phyloP scores from a whole-genome alignment of 305 asterid genomes.

The Rubia tinctorum region DNA sequence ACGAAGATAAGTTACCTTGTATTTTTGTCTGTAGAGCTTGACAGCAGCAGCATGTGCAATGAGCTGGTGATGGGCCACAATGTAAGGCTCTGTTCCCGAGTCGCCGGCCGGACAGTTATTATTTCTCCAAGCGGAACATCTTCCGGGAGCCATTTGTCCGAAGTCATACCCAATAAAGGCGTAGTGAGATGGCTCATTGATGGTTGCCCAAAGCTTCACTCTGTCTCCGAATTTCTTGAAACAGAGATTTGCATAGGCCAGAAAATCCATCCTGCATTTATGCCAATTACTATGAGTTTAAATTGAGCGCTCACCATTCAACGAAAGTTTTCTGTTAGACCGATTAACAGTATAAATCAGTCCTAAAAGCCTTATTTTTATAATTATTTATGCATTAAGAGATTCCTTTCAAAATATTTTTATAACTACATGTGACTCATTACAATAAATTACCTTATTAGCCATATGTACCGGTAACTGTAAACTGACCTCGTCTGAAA shows the following conservation, averaged over 20 bases:
- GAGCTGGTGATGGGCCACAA: constrained; percentile 38
- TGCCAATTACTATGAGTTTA: too few species aligned
- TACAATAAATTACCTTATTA: too few species aligned
- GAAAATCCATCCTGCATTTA: constrained; percentile 42
- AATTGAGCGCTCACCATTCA: too few species aligned
- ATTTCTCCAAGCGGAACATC: constrained; percentile 36
- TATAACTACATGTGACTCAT: too few species aligned
- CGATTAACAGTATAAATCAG: too few species aligned
- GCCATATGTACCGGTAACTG: too few species aligned
- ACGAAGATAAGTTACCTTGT: not conserved
- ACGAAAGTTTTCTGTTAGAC: too few species aligned
- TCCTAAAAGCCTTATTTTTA: too few species aligned
- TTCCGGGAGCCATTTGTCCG: constrained; percentile 42
- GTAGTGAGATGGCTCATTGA: constrained; percentile 45
- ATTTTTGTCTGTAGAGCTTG: constrained; percentile 25
- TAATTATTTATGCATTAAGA: too few species aligned
- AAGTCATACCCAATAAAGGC: constrained; percentile 36
- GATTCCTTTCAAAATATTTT: too few species aligned
- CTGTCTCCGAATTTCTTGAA: constrained; percentile 61
- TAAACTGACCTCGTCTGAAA: too few species aligned
- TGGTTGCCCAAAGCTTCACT: constrained; percentile 52
- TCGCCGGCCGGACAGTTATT: constrained; percentile 35
- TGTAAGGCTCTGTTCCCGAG: constrained; percentile 54
- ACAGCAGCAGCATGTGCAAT: constrained; percentile 39
- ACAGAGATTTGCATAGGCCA: constrained; percentile 45